These are phyloP conservation scores for Nepenthes gracilis DNA, from an alignment of 148 eudicot species.

Conservation along the genomic window DNA sequence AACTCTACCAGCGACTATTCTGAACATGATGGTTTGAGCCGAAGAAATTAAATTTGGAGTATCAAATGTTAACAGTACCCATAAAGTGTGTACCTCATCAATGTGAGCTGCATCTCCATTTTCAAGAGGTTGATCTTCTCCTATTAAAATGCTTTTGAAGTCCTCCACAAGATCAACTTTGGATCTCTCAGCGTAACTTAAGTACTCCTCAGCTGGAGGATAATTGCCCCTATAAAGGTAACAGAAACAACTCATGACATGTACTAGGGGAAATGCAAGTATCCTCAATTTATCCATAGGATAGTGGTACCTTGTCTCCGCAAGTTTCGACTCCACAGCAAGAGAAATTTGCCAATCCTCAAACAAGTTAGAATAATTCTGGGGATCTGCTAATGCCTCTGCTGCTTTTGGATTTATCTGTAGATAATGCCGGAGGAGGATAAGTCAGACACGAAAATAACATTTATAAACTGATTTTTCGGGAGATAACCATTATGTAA, in stretches of 20 bases:
- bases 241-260: constrained; percentile 4
- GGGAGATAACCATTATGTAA: background rate
- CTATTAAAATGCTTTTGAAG: constrained; percentile 76
- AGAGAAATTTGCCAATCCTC: constrained; percentile 97
- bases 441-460: background rate
- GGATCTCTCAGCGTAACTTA: constrained; percentile 57
- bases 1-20: background rate
- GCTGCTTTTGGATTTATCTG: constrained; percentile 97
- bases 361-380: constrained; percentile 87
- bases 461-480: background rate
- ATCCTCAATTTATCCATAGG: background rate
- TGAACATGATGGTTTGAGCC: too few relatives aligned
- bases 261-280: background rate
- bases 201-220: constrained; percentile 86
- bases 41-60: too few relatives aligned
- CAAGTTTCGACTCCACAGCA: constrained; percentile 73
- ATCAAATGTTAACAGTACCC: background rate
- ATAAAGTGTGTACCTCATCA: constrained; percentile 55
- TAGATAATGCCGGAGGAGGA: background rate
- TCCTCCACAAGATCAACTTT: constrained; percentile 75
- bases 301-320: constrained; percentile 53
- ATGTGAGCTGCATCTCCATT: constrained; percentile 71
- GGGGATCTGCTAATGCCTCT: constrained; percentile 92
- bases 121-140: constrained; percentile 66
- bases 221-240: constrained; percentile 42